Conservation (phyloP, 768 basidiomycete species). For the Kwoniella sp. region DNA sequence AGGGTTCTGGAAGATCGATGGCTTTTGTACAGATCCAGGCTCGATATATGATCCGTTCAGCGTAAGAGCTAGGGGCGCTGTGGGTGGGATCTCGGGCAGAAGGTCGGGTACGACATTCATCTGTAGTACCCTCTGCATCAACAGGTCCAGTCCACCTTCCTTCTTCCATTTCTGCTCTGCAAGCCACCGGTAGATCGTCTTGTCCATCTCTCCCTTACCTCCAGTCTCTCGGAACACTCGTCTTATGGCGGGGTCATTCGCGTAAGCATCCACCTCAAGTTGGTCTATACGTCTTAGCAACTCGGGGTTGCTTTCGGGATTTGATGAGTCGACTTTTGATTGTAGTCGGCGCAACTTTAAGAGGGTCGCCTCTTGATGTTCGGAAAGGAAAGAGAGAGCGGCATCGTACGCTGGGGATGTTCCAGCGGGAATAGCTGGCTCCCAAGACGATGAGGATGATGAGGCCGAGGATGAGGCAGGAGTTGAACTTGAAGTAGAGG, state of each 20-base stretch:
- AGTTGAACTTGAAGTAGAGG: constrained; percentile 19
- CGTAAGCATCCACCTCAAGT: constrained; percentile 74
- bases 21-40: constrained; percentile 32
- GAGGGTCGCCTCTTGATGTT: constrained; percentile 64
- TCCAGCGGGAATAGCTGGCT: constrained; percentile 43
- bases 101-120: constrained; percentile 90
- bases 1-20: constrained; percentile 64
- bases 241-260: constrained; percentile 80
- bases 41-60: constrained; percentile 50
- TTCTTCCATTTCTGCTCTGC: constrained; percentile 82
- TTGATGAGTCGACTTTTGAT: constrained; percentile 32
- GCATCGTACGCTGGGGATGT: constrained; percentile 68
- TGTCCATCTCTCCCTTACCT: constrained; percentile 37
- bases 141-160: constrained; percentile 76
- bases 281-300: constrained; percentile 63
- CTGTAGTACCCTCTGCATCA: constrained; percentile 93
- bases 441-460: constrained; percentile 35
- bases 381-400: constrained; percentile 70
- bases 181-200: constrained; percentile 63
- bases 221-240: constrained; percentile 76
- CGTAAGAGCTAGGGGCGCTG: constrained; percentile 71
- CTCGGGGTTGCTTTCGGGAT: constrained; percentile 54
- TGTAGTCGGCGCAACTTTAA: constrained; percentile 59
- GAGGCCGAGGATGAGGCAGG: constrained; percentile 19
- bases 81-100: constrained; percentile 69